Conservation (phyloP, 2,329 filamentous ascomycete species). For the Graphilbum fragrans region DNA sequence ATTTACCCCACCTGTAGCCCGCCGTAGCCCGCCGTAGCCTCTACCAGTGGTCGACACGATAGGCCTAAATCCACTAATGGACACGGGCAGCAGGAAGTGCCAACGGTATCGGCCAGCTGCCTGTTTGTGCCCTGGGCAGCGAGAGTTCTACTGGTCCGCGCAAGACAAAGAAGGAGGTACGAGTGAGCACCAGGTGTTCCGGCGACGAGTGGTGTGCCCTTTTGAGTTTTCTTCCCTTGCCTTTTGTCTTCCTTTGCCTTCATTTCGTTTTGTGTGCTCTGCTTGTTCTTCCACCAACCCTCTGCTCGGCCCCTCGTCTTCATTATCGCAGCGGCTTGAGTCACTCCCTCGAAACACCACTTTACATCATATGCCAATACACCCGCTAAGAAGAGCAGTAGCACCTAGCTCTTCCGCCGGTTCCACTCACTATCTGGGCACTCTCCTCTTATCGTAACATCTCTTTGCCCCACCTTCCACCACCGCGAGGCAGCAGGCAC, state of each 20-base stretch:
- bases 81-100: neutral
- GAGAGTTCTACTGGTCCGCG: no score
- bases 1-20: constrained; percentile 4
- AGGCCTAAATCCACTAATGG: neutral
- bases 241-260: no score
- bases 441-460: neutral
- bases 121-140: neutral
- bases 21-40: neutral
- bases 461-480: neutral
- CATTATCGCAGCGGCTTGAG: no score
- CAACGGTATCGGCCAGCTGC: neutral
- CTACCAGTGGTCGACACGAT: neutral
- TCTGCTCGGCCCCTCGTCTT: no score
- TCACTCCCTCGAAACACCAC: no score
- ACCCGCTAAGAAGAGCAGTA: neutral
- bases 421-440: neutral
- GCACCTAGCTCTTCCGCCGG: neutral
- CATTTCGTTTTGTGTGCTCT: no score
- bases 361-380: no score
- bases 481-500: neutral
- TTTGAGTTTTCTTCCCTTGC: no score
- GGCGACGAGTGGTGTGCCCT: no score
- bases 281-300: no score
- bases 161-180: no score
- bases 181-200: no score